phyloP scores from a whole-genome alignment of 805 yeast genomes.

The Zygosaccharomyces bailii region DNA sequence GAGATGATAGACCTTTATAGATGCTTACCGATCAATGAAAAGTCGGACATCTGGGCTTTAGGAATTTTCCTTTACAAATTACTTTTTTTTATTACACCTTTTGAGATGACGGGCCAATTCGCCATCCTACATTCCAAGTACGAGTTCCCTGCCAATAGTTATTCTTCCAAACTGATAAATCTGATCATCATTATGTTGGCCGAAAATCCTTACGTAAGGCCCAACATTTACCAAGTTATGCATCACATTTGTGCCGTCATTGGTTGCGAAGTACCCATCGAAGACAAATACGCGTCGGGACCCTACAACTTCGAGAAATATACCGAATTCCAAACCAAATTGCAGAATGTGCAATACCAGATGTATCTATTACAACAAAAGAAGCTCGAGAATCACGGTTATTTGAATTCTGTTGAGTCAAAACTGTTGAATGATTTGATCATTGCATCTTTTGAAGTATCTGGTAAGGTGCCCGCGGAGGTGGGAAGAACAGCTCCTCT shows the following conservation, averaged over 20 bases:
- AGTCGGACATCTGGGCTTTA: conserved; percentile 94
- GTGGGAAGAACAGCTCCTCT: conserved; percentile 13
- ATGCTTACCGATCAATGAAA: conserved; percentile 83
- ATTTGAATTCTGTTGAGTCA: conserved; percentile 14
- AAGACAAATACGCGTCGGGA: conserved; percentile 45
- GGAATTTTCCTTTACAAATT: conserved; percentile 89
- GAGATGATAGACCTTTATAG: conserved; percentile 91
- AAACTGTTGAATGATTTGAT: conserved; percentile 26
- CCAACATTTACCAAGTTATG: conserved; percentile 80
- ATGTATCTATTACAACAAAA: conserved; percentile 30
- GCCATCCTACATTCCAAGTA: conserved; percentile 84
- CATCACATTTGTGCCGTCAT: conserved; percentile 59
- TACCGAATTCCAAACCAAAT: conserved; percentile 44
- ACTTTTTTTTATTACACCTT: conserved; percentile 92
- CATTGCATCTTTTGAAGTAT: conserved; percentile 29
- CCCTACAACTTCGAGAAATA: conserved; percentile 56
- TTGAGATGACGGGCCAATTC: conserved; percentile 77
- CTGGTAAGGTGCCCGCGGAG: conserved; percentile 30
- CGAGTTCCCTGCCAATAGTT: conserved; percentile 72
- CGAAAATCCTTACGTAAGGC: conserved; percentile 78
- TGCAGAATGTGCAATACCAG: conserved; percentile 29
- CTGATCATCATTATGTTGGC: conserved; percentile 76
- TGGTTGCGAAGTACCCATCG: conserved; percentile 50
- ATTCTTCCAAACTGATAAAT: conserved; percentile 67
- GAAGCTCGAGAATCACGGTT: conserved; percentile 17